Evolutionary conservation across 495 filamentous ascomycete species (phyloP).

Genomic region (Neurospora sp.): DNA sequence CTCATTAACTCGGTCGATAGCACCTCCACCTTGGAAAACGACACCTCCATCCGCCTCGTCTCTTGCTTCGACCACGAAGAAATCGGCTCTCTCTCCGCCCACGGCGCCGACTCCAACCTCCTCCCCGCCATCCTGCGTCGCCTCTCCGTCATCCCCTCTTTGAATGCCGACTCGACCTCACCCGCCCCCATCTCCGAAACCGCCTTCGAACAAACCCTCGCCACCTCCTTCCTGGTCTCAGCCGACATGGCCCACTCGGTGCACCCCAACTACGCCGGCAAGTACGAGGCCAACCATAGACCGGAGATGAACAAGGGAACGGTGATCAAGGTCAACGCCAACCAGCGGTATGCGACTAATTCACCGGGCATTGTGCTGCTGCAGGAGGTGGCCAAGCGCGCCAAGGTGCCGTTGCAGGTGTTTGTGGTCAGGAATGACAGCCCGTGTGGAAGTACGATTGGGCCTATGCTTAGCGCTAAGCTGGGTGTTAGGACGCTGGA

Average conservation of each 20-base stretch:
- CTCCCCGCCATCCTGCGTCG: conserved; percentile 83
- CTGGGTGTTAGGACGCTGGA: conserved; percentile 84
- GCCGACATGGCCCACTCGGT: conserved; percentile 97
- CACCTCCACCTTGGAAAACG: conserved; percentile 53
- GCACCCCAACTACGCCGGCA: conserved; percentile 84
- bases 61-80: conserved; percentile 97
- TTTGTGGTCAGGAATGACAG: conserved; percentile 96
- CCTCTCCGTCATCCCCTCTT: conserved; percentile 64
- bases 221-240: conserved; percentile 88
- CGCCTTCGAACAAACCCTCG: conserved; percentile 86
- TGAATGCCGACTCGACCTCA: conserved; percentile 33
- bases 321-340: conserved; percentile 97
- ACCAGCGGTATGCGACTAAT: conserved; percentile 92
- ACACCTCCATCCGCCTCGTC: conserved; percentile 76
- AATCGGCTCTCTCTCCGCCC: conserved; percentile 81
- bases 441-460: conserved; percentile 90
- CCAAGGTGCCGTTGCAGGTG: conserved; percentile 75
- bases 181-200: conserved; percentile 45
- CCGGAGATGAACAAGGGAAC: conserved; percentile 94
- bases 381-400: conserved; percentile 65
- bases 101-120: conserved; percentile 87
- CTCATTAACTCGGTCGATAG: conserved; percentile 69
- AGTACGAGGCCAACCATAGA: conserved; percentile 84
- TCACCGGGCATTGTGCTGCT: conserved; percentile 88
- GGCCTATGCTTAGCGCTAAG: conserved; percentile 81